Conservation (phyloP, 2,329 filamentous ascomycete species). For the Pseudogymnoascus sp. region DNA sequence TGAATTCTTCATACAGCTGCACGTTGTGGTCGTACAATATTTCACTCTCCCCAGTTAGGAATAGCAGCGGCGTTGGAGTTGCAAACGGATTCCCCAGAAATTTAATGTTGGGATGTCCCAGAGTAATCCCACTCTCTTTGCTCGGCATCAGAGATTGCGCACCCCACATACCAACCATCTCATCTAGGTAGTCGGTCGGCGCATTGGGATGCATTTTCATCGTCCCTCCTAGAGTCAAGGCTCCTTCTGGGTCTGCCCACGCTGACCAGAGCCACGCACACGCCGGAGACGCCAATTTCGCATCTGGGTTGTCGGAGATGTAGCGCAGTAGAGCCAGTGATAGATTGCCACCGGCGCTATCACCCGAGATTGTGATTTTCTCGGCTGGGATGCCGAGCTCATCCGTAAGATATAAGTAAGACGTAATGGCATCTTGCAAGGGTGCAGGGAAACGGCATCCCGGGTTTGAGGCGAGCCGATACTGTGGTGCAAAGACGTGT, state of each 20-base stretch:
- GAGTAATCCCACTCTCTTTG: constrained; percentile 17
- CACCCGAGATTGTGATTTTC: constrained; percentile 39
- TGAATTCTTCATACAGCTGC: constrained; percentile 33
- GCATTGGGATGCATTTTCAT: constrained; percentile 15
- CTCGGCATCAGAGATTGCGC: constrained; percentile 27
- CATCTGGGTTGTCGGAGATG: constrained; percentile 31
- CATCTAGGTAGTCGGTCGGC: constrained; percentile 35
- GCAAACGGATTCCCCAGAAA: constrained; percentile 32
- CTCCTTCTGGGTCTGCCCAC: constrained; percentile 32
- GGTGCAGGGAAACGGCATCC: constrained; percentile 42
- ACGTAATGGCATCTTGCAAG: constrained; percentile 40
- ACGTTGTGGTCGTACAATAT: constrained; percentile 35
- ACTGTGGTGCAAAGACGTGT: constrained; percentile 38
- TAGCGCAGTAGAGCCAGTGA: constrained; percentile 39
- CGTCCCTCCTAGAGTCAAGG: constrained; percentile 20
- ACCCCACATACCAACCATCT: constrained; percentile 37
- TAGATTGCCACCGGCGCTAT: constrained; percentile 43
- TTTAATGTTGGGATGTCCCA: constrained; percentile 33
- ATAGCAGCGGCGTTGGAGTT: constrained; percentile 34
- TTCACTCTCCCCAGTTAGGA: constrained; percentile 35
- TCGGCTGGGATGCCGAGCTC: constrained; percentile 31
- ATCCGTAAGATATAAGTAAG: constrained; percentile 37
- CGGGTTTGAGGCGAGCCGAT: constrained; percentile 39
- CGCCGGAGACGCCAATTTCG: constrained; percentile 29
- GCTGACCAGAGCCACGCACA: constrained; percentile 38